Evolutionary conservation across 2,329 filamentous ascomycete species (phyloP).

Genomic region (Phaeosphaeria sp.): DNA sequence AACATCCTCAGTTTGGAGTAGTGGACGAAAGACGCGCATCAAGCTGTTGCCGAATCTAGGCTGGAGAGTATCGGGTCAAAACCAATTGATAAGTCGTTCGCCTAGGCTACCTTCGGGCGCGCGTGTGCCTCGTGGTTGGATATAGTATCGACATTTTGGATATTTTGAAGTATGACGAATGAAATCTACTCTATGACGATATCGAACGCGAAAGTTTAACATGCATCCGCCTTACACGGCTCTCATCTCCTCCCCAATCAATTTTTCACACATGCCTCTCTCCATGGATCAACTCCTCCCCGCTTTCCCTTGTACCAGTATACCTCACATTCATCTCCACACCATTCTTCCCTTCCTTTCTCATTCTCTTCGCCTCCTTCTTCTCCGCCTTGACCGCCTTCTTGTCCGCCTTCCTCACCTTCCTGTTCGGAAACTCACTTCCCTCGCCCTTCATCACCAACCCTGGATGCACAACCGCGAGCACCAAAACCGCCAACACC

Average conservation of each 20-base stretch:
- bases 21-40: slow-evolving; percentile 13
- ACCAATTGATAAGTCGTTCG: not conserved
- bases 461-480: slow-evolving; percentile 35
- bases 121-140: not conserved
- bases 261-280: not conserved
- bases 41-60: slow-evolving; percentile 13
- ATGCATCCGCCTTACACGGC: too few relatives aligned
- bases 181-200: too few relatives aligned
- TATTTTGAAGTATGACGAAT: too few relatives aligned
- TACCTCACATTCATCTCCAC: not conserved
- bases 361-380: slow-evolving; percentile 27
- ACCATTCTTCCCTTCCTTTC: slow-evolving; percentile 14
- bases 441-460: slow-evolving; percentile 28
- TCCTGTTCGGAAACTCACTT: slow-evolving; percentile 34
- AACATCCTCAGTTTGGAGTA: too few relatives aligned
- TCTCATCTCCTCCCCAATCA: not conserved
- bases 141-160: not conserved
- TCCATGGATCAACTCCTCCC: not conserved
- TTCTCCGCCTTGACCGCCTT: slow-evolving; percentile 29
- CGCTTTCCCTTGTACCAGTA: not conserved
- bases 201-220: too few relatives aligned
- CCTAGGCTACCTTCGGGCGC: not conserved
- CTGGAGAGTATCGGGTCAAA: slow-evolving; percentile 21
- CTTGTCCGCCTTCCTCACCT: slow-evolving; percentile 34
- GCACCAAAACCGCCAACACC: slow-evolving; percentile 48